Evolutionary conservation across 805 yeast genomes (phyloP).

Genomic region (Pichia eremophila): DNA sequence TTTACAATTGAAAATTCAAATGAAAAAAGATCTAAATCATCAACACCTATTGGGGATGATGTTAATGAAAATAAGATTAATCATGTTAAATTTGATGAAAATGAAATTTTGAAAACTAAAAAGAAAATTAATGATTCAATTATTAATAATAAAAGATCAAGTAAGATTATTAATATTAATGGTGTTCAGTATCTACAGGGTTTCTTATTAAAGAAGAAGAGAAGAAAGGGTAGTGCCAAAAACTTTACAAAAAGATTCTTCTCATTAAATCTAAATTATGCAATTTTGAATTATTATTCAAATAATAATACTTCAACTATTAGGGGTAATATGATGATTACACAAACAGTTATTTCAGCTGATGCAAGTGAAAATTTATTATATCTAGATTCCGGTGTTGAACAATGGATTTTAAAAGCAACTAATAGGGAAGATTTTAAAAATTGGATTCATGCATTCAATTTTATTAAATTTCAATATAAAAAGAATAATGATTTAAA

Average conservation of each 20-base stretch:
- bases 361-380: conserved; percentile 58
- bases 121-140: background rate
- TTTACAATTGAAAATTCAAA: conserved; percentile 10
- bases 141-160: conserved; percentile 1
- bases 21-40: background rate
- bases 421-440: conserved; percentile 55
- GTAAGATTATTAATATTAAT: conserved; percentile 32
- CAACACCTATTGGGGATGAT: background rate
- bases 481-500: conserved; percentile 11
- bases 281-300: conserved; percentile 72
- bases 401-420: conserved; percentile 83
- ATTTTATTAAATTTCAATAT: conserved; percentile 33
- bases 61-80: too few species aligned
- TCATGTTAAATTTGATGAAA: background rate
- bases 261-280: conserved; percentile 70
- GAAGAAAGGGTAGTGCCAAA: conserved; percentile 71
- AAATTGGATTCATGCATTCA: conserved; percentile 76
- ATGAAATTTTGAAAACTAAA: background rate
- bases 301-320: conserved; percentile 62
- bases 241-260: conserved; percentile 84
- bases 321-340: conserved; percentile 88
- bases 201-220: conserved; percentile 56
- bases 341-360: conserved; percentile 74
- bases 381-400: conserved; percentile 89
- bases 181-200: conserved; percentile 75